Evolutionary conservation across 257 asterid genomes (phyloP).

Genomic region (Solanum raphanifolium): DNA sequence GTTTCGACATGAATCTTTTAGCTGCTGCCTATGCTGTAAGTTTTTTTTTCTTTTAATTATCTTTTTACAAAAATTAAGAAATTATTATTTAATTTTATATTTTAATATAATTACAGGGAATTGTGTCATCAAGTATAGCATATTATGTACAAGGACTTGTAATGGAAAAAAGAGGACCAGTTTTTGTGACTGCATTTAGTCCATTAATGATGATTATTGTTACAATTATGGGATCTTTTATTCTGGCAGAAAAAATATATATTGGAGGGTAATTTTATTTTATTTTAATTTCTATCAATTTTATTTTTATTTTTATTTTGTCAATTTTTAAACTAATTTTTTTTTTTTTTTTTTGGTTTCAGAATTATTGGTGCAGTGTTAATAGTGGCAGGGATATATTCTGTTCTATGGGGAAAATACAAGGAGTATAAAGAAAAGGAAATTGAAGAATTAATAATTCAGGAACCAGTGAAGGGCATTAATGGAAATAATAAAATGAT

Average conservation of each 20-base stretch:
- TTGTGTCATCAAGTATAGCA: conserved; percentile 78
- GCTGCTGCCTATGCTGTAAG: conserved; percentile 98
- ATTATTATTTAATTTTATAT: neutral
- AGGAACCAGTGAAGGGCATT: conserved; percentile 35
- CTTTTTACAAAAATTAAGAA: neutral
- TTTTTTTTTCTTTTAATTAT: neutral
- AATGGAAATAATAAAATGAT: conserved; percentile 3
- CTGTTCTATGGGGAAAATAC: conserved; percentile 52
- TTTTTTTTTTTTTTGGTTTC: neutral
- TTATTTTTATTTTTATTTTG: neutral
- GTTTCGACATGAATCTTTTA: conserved; percentile 74
- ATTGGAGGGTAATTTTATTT: conserved; percentile 57
- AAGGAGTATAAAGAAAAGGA: conserved; percentile 36
- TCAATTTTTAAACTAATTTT: neutral
- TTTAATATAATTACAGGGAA: conserved; percentile 42
- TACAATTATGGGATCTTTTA: conserved; percentile 86
- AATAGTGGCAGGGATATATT: conserved; percentile 42
- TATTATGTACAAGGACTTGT: conserved; percentile 87
- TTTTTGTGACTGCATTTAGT: conserved; percentile 81
- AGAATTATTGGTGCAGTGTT: conserved; percentile 42
- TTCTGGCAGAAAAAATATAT: conserved; percentile 65
- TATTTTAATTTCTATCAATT: too few species aligned
- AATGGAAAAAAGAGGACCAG: conserved; percentile 78
- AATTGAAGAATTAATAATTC: conserved; percentile 15
- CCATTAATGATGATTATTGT: conserved; percentile 92